These are phyloP conservation scores for Boletus vermiculosoides DNA, from an alignment of 768 basidiomycete species.

Conservation along the genomic window DNA sequence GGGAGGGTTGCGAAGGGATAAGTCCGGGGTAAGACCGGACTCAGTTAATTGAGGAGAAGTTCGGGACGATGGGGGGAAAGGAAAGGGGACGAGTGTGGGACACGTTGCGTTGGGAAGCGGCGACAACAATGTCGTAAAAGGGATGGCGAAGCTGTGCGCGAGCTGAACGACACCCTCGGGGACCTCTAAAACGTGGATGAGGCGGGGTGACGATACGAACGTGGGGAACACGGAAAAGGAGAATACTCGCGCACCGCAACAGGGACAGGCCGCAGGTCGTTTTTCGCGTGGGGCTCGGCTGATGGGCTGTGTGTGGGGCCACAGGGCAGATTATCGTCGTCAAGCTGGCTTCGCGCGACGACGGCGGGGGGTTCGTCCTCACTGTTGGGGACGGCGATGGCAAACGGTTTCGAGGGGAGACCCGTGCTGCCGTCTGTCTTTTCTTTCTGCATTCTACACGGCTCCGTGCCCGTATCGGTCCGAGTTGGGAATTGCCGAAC, in stretches of 20 bases:
- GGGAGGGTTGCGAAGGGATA: constrained; percentile 17
- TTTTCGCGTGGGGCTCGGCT: constrained; percentile 1
- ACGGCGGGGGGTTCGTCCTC: constrained; percentile 1
- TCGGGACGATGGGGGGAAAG: constrained; percentile 13
- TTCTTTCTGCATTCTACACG: constrained; percentile 13
- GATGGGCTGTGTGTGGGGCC: constrained; percentile 6
- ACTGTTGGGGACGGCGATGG: constrained; percentile 5
- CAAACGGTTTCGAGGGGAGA: constrained; percentile 8
- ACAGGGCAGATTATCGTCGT: neutral
- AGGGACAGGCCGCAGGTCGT: neutral
- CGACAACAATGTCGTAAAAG: constrained; percentile 26
- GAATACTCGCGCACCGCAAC: constrained; percentile 1
- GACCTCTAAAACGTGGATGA: constrained; percentile 27
- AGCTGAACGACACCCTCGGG: constrained; percentile 22
- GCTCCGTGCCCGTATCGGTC: constrained; percentile 28
- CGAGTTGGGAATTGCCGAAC: constrained; percentile 21
- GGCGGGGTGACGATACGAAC: constrained; percentile 24
- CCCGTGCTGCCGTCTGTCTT: neutral
- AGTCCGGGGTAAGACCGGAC: constrained; percentile 33
- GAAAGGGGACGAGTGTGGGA: constrained; percentile 15
- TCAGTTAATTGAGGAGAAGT: constrained; percentile 24
- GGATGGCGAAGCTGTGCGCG: constrained; percentile 22
- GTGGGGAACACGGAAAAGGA: constrained; percentile 24
- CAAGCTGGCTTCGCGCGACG: neutral
- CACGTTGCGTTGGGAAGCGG: constrained; percentile 24